Evolutionary conservation across 768 basidiomycete genomes (phyloP).

Genomic region (Suillus hirtellus): DNA sequence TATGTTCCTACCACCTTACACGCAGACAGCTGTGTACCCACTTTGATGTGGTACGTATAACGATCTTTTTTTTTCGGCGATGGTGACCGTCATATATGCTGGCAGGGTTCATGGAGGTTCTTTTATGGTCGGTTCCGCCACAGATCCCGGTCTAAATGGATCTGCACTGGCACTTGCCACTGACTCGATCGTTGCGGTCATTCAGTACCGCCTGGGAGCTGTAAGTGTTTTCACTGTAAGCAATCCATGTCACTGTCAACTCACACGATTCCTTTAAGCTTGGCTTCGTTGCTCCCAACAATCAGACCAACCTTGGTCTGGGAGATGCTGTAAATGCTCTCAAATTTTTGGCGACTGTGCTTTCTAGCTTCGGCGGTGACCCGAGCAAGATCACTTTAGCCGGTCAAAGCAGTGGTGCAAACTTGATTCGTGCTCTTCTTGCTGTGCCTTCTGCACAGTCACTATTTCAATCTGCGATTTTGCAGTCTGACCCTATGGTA

Average conservation of each 20-base stretch:
- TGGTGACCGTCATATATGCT: neutral
- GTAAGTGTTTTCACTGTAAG: slow-evolving; percentile 40
- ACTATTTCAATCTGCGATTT: slow-evolving; percentile 74
- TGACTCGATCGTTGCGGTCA: slow-evolving; percentile 74
- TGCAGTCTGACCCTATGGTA: slow-evolving; percentile 90
- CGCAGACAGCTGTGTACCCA: slow-evolving; percentile 40
- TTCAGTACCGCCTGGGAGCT: slow-evolving; percentile 84
- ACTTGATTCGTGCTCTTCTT: slow-evolving; percentile 74
- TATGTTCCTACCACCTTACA: slow-evolving; percentile 58
- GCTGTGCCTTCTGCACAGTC: slow-evolving; percentile 68
- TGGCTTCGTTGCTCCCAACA: slow-evolving; percentile 72
- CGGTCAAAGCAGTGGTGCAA: slow-evolving; percentile 82
- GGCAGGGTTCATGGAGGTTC: slow-evolving; percentile 87
- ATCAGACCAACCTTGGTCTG: slow-evolving; percentile 70
- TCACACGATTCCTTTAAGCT: slow-evolving; percentile 43
- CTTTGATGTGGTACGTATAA: slow-evolving; percentile 57
- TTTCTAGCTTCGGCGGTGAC: slow-evolving; percentile 69
- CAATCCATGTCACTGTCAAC: neutral
- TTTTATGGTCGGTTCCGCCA: slow-evolving; percentile 69
- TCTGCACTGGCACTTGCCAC: slow-evolving; percentile 70
- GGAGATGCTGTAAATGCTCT: slow-evolving; percentile 68
- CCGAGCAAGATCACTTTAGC: slow-evolving; percentile 68
- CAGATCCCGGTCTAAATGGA: slow-evolving; percentile 73
- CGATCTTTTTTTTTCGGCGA: slow-evolving; percentile 1
- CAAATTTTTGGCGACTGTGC: slow-evolving; percentile 56